A percentile compares a stretch with the other conserved stretches of the same genome.
Conservation (phyloP, 352 stramenopile species). For the Aphanomyces euteiches region DNA sequence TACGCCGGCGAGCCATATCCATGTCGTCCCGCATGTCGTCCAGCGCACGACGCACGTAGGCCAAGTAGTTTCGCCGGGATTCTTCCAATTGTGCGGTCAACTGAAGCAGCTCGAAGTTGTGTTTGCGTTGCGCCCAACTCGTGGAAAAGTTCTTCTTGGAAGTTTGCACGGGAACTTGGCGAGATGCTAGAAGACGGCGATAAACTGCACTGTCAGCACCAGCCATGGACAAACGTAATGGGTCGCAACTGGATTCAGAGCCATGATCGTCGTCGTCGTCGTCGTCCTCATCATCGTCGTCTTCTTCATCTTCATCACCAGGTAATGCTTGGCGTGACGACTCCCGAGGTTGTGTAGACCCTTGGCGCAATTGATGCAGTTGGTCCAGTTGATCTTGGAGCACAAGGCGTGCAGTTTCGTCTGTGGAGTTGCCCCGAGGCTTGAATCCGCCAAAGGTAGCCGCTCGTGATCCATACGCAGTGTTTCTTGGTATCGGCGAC, state of each 20-base stretch:
- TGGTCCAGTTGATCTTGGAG: constrained; percentile 4
- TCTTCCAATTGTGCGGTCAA: constrained; percentile 17
- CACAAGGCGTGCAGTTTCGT: not conserved
- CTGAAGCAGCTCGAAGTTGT: constrained; percentile 30
- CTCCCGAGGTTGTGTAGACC: not conserved
- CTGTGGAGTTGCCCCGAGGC: not conserved
- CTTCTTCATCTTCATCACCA: constrained; percentile 13
- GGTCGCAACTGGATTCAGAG: not conserved
- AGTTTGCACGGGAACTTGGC: not conserved
- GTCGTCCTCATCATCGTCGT: not conserved
- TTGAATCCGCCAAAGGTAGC: not conserved
- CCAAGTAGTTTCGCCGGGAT: constrained; percentile 20
- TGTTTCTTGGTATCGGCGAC: not conserved
- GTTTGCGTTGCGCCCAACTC: constrained; percentile 29
- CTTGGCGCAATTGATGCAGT: constrained; percentile 5
- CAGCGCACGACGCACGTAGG: not conserved
- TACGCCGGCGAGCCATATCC: not conserved
- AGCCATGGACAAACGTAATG: not conserved
- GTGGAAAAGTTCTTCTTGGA: constrained; percentile 15
- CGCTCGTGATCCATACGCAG: not conserved
- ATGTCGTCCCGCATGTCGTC: constrained; percentile 5
- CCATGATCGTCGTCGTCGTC: not conserved
- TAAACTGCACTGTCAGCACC: not conserved
- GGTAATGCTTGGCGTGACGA: not conserved
- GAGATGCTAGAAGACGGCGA: not conserved